phyloP scores from a whole-genome alignment of 2,329 filamentous ascomycete species.

The Fusarium kyushuense region DNA sequence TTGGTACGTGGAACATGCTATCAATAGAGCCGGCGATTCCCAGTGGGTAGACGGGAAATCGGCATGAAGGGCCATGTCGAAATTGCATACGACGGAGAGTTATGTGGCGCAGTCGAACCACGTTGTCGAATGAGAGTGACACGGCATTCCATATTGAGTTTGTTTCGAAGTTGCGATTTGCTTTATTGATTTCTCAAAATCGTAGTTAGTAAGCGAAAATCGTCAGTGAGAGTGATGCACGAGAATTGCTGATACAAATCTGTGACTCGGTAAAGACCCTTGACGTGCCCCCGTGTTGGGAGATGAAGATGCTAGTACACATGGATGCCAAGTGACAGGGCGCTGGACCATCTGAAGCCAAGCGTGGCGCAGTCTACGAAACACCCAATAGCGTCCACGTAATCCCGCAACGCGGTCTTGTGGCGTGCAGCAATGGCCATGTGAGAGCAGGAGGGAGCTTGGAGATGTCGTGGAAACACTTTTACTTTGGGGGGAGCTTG shows the following conservation, averaged over 20 bases:
- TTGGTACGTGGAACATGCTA: conserved; percentile 20
- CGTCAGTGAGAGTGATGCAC: not conserved
- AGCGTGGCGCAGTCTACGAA: conserved; percentile 52
- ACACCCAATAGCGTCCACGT: conserved; percentile 45
- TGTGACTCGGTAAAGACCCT: conserved; percentile 25
- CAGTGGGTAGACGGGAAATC: conserved; percentile 36
- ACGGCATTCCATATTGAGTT: not conserved
- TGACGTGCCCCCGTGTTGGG: conserved; percentile 5
- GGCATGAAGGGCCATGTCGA: conserved; percentile 27
- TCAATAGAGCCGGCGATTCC: not conserved
- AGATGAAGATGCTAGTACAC: conserved; percentile 12
- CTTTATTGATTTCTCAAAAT: not conserved
- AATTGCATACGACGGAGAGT: conserved; percentile 1
- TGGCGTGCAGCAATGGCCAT: conserved; percentile 44
- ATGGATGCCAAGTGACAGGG: conserved; percentile 34
- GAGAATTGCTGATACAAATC: conserved; percentile 11
- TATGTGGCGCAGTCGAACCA: conserved; percentile 37
- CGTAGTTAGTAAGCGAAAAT: not conserved
- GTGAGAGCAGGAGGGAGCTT: conserved; percentile 42
- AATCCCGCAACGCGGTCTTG: conserved; percentile 43
- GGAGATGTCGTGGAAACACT: conserved; percentile 26
- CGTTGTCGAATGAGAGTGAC: not conserved
- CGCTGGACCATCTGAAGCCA: conserved; percentile 38
- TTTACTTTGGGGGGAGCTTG: conserved; percentile 26
- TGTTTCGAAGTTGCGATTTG: conserved; percentile 14